Percentiles rank a stretch among this genome's conserved stretches.
phyloP scores from a whole-genome alignment of 2,329 filamentous ascomycete genomes.

The Xylariaceae sp. region DNA sequence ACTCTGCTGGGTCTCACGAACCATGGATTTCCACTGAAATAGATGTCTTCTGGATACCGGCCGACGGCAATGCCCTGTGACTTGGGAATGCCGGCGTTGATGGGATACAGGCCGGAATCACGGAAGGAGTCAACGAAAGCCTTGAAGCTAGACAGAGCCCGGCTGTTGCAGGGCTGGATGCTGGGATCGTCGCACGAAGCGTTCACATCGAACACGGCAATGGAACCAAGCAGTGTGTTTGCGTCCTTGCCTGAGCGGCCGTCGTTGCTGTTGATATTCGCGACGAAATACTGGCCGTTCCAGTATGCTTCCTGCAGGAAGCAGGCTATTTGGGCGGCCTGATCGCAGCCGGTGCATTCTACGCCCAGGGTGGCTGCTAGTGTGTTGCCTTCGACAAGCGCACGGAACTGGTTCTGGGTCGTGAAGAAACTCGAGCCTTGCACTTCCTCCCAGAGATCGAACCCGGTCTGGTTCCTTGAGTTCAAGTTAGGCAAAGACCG shows the following conservation, averaged over 20 bases:
- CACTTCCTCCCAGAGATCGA: slow-evolving; percentile 60
- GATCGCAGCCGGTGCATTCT: slow-evolving; percentile 47
- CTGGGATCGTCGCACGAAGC: slow-evolving; percentile 49
- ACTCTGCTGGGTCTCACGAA: slow-evolving; percentile 4
- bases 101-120: slow-evolving; percentile 41
- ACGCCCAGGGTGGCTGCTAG: slow-evolving; percentile 49
- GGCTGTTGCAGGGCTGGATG: slow-evolving; percentile 53
- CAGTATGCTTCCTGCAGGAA: slow-evolving; percentile 52
- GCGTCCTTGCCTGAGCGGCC: slow-evolving; percentile 53
- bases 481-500: not conserved
- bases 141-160: slow-evolving; percentile 53
- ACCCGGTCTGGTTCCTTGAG: slow-evolving; percentile 47
- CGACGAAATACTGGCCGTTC: slow-evolving; percentile 51
- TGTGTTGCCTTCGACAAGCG: slow-evolving; percentile 44
- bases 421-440: slow-evolving; percentile 57
- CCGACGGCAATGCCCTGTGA: slow-evolving; percentile 43
- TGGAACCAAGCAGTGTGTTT: slow-evolving; percentile 49
- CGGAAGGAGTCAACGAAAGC: slow-evolving; percentile 53
- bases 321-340: slow-evolving; percentile 49
- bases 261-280: slow-evolving; percentile 46
- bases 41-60: slow-evolving; percentile 49
- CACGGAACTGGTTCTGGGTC: slow-evolving; percentile 50
- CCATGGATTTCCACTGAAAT: slow-evolving; percentile 57
- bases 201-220: slow-evolving; percentile 48
- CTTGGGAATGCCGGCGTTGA: slow-evolving; percentile 47